phyloP scores from a whole-genome alignment of 2,329 filamentous ascomycete species.

The Neonectria punicea region DNA sequence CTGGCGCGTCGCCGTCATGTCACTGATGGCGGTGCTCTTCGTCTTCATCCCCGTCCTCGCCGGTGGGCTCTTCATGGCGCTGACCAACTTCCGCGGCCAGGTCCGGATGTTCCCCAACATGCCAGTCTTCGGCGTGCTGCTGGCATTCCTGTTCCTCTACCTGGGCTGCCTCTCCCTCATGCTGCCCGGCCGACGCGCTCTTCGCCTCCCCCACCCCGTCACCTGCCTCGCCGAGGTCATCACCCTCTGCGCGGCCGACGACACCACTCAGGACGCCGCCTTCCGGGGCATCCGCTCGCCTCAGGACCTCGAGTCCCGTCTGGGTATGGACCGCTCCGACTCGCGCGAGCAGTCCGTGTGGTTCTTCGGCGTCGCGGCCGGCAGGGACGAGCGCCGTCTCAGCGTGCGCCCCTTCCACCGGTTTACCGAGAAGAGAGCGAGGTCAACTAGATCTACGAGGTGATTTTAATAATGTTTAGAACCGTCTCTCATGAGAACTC shows the following conservation, averaged over 20 bases:
- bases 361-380: constrained; percentile 57
- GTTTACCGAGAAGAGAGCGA: constrained; percentile 56
- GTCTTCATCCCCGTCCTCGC: constrained; percentile 73
- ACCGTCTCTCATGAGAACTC: constrained; percentile 8
- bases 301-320: constrained; percentile 72
- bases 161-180: constrained; percentile 70
- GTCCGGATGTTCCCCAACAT: constrained; percentile 78
- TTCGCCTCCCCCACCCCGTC: constrained; percentile 78
- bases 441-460: constrained; percentile 40
- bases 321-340: constrained; percentile 65
- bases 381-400: constrained; percentile 54
- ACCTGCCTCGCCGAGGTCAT: constrained; percentile 80
- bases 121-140: constrained; percentile 77
- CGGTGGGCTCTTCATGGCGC: constrained; percentile 78
- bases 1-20: constrained; percentile 71
- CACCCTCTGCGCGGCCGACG: constrained; percentile 79
- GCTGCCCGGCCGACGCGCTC: constrained; percentile 68
- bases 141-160: constrained; percentile 78
- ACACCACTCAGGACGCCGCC: constrained; percentile 75
- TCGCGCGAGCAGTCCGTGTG: constrained; percentile 61
- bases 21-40: constrained; percentile 68
- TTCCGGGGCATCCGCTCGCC: constrained; percentile 77
- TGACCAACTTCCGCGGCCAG: constrained; percentile 63
- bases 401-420: constrained; percentile 57
- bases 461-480: constrained; percentile 26